Evolutionary conservation across 2,329 filamentous ascomycete genomes (phyloP).

Genomic region (Aspergillus glaucus): DNA sequence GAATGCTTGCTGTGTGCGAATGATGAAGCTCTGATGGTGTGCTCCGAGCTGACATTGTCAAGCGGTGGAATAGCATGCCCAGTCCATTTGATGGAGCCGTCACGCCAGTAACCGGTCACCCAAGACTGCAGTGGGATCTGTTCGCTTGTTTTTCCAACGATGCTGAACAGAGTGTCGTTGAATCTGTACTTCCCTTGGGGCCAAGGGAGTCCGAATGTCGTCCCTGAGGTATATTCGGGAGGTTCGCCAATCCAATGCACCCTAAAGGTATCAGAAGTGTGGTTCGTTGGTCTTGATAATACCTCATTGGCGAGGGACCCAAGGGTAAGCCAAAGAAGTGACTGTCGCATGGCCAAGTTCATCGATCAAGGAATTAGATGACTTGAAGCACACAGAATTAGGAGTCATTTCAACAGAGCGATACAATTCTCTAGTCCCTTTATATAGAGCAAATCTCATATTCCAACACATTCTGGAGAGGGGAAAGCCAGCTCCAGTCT

Average conservation of each 20-base stretch:
- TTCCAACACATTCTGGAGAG: not conserved
- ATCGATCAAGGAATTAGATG: too few species aligned
- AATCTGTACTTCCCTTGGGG: slow-evolving; percentile 35
- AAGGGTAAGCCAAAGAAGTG: not conserved
- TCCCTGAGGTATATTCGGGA: slow-evolving; percentile 30
- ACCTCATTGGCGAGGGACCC: not conserved
- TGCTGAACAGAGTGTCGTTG: slow-evolving; percentile 33
- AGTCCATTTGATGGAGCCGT: slow-evolving; percentile 58
- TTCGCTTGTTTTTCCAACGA: slow-evolving; percentile 13
- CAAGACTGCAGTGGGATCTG: slow-evolving; percentile 45
- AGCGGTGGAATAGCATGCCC: slow-evolving; percentile 49
- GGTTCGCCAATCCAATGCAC: slow-evolving; percentile 36
- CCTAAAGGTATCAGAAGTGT: not conserved
- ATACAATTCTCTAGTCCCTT: not conserved
- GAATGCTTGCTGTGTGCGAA: not conserved
- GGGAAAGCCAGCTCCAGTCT: not conserved
- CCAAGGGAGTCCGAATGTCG: slow-evolving; percentile 42
- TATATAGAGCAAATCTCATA: not conserved
- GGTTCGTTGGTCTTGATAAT: not conserved
- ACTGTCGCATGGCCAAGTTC: not conserved
- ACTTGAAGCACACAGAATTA: not conserved
- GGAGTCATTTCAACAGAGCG: not conserved
- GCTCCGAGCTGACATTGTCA: slow-evolving; percentile 36
- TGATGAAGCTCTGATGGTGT: slow-evolving; percentile 34
- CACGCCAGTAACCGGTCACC: slow-evolving; percentile 55